These are phyloP conservation scores for Nepenthes mirabilis DNA, from an alignment of 148 eudicot species.

Conservation along the genomic window DNA sequence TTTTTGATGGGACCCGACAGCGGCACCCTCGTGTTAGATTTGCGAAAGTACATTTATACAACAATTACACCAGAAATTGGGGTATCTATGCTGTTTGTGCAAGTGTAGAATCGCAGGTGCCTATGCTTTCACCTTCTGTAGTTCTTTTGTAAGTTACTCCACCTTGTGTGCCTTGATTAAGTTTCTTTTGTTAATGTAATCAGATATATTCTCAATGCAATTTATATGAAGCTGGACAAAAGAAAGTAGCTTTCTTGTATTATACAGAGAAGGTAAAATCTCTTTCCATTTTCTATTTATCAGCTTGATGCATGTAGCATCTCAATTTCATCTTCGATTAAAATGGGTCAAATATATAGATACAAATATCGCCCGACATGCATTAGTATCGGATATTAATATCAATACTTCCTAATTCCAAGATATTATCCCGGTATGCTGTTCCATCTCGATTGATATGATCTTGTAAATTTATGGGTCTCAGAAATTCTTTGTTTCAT, in stretches of 20 bases:
- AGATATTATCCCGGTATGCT: no score
- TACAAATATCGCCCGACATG: no score
- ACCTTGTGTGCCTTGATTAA: neutral
- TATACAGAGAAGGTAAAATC: conserved; percentile 68
- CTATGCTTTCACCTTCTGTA: neutral
- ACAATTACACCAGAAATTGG: conserved; percentile 89
- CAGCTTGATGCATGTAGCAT: no score
- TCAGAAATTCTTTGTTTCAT: no score
- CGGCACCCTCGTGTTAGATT: conserved; percentile 88
- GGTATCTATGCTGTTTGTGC: conserved; percentile 91
- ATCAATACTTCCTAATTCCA: no score
- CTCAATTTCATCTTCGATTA: no score
- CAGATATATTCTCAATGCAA: conserved; percentile 92
- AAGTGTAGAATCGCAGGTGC: conserved; percentile 91
- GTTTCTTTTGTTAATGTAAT: neutral
- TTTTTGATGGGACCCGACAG: conserved; percentile 83
- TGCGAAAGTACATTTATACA: conserved; percentile 83
- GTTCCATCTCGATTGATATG: no score
- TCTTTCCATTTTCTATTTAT: neutral
- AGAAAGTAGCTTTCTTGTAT: conserved; percentile 64
- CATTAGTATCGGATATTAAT: no score
- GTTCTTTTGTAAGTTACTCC: neutral
- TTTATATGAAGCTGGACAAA: conserved; percentile 81
- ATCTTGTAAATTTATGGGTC: no score
- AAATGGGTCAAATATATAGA: no score